Percentiles rank a stretch among this genome's conserved stretches.
These are phyloP conservation scores for Lepraria neglecta DNA, from an alignment of 495 filamentous ascomycete genomes.

Conservation along the genomic window DNA sequence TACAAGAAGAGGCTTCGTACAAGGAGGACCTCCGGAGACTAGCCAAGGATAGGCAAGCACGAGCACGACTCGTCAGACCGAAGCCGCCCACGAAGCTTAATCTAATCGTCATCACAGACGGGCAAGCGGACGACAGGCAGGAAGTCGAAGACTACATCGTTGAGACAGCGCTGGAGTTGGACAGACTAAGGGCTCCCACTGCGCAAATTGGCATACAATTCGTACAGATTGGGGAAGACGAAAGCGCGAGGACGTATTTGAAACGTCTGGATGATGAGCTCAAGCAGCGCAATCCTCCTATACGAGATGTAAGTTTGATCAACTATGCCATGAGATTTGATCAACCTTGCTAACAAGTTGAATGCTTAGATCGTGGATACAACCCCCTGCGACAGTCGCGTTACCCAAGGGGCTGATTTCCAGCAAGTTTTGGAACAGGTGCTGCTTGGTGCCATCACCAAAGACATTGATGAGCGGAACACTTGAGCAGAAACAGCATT, in stretches of 20 bases:
- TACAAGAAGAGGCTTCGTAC: not conserved
- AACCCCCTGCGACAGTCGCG: not conserved
- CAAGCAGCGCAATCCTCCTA: not conserved
- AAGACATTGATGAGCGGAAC: not conserved
- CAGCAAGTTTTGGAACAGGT: not conserved
- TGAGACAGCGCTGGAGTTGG: constrained; percentile 2
- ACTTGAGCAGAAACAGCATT: not conserved
- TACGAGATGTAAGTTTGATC: not conserved
- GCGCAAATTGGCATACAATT: constrained; percentile 13
- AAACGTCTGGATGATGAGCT: constrained; percentile 9
- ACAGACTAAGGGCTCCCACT: not conserved
- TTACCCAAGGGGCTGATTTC: not conserved
- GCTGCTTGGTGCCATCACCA: not conserved
- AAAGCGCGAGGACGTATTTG: constrained; percentile 1
- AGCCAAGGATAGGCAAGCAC: not conserved
- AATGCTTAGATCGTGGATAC: not conserved
- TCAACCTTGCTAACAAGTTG: not conserved
- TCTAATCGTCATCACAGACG: constrained; percentile 16
- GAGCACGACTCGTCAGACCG: not conserved
- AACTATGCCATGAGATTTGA: not conserved
- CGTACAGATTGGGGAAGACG: constrained; percentile 13
- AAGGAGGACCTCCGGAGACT: too few relatives aligned
- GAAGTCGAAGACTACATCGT: constrained; percentile 11
- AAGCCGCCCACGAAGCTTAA: constrained; percentile 6
- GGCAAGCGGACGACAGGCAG: constrained; percentile 7